Base-by-base conservation (phyloP, 1,139 yeast species). In the Kodamaea sp. region DNA sequence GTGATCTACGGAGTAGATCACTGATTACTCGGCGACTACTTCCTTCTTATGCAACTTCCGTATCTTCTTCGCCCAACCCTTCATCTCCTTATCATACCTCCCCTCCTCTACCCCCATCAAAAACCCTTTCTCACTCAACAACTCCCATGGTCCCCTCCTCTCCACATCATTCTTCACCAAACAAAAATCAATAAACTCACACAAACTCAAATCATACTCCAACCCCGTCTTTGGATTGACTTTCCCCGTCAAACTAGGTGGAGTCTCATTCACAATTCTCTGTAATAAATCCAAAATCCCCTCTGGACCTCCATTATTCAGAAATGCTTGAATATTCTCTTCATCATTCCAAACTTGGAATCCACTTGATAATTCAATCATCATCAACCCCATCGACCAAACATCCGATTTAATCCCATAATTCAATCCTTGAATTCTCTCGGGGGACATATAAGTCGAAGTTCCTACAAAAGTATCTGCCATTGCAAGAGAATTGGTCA, bases 381-480 rank as follows among this genome's bases (percentile, higher is more conserved):
- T 70, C 81, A 90, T 85, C 34, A 92, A 68, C 1, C 98, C 98
- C 54, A 90, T 68, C 1, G 97, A 88, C 98, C 98, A 92, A 9
- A 92, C 92, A 58, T 92, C 98, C 27, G 96, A 90, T 52, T 90
- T 89, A 22, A 90, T 85, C 6, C 96, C 85, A 61, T 92, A 92
- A 10, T 83, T 83, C 35, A 88, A 87, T 8, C 98, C 98, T 62
- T 88, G 96, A 41, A 92, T 92, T 47, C 98, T 75, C 56, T 92
- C 98, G 0, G 98, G 98, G 1, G 96, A 88, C 98, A 92, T 92
- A 57, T 92, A 92, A 2, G 95, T 88, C 1, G 96, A 88, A 1
- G 98, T 92, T 1, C 98, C 98, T 8, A 92, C 97, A 70, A 92
- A 92, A 0, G 97, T 92, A 52, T 92, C 96, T 0, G 97, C 97